These are phyloP conservation scores for Rhizomucor miehei DNA, from an alignment of 371 early-diverging fungal genomes.

Conservation along the genomic window DNA sequence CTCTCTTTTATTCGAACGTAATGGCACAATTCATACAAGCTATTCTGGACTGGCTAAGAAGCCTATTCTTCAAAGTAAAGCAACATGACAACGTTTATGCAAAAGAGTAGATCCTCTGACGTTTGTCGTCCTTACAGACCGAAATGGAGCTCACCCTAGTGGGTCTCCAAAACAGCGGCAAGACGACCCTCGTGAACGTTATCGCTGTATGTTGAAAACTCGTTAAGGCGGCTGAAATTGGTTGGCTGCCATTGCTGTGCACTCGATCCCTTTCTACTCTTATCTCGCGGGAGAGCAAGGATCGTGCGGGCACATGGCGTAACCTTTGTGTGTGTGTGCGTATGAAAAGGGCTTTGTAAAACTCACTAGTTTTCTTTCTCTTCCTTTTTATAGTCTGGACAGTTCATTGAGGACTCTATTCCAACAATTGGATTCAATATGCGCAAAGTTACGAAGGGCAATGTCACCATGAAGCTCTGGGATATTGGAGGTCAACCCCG, in stretches of 20 bases:
- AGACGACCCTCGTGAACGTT: slow-evolving; percentile 96
- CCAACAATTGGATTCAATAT: slow-evolving; percentile 99
- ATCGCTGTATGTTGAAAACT: slow-evolving; percentile 76
- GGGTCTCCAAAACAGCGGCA: slow-evolving; percentile 97
- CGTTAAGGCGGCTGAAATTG: background rate
- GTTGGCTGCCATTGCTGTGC: background rate
- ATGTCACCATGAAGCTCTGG: slow-evolving; percentile 98
- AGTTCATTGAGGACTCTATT: slow-evolving; percentile 95
- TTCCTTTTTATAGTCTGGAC: slow-evolving; percentile 67
- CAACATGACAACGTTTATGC: background rate
- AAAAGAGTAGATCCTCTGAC: background rate
- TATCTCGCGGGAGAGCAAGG: no score
- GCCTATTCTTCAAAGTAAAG: slow-evolving; percentile 89
- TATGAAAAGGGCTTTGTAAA: no score
- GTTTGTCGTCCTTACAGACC: slow-evolving; percentile 31
- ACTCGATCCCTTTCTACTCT: no score
- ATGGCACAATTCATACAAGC: slow-evolving; percentile 52
- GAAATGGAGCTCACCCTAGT: slow-evolving; percentile 98
- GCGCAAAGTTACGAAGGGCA: slow-evolving; percentile 92
- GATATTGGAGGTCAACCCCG: slow-evolving; percentile 98
- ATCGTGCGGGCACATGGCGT: no score
- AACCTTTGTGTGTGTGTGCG: no score
- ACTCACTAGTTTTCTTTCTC: background rate
- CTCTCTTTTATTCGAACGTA: no score
- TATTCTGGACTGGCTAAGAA: slow-evolving; percentile 87